A percentile compares a stretch with the other conserved stretches of the same genome.
phyloP scores from a whole-genome alignment of 75 land plant species.

The Selaginella tamariscina region DNA sequence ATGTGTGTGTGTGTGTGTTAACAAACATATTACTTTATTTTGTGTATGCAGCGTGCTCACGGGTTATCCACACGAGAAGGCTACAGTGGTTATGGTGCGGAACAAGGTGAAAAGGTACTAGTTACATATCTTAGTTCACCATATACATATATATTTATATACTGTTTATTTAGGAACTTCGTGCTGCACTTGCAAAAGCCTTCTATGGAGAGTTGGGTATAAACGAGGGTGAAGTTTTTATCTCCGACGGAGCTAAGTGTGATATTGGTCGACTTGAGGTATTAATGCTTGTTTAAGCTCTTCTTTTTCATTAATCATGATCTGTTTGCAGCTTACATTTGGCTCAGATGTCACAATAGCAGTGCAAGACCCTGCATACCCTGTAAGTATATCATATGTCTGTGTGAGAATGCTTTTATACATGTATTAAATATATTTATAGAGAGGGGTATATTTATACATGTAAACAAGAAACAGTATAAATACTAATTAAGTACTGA shows the following conservation, averaged over 20 bases:
- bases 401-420: no score
- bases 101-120: slow-evolving; percentile 60
- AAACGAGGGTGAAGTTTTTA: slow-evolving; percentile 67
- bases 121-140: background rate
- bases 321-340: slow-evolving; percentile 62
- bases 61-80: slow-evolving; percentile 46
- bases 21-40: no score
- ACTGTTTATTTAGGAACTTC: slow-evolving; percentile 37
- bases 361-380: slow-evolving; percentile 83
- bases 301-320: no score
- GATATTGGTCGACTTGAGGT: slow-evolving; percentile 90
- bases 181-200: slow-evolving; percentile 53
- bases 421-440: no score
- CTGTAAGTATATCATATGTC: slow-evolving; percentile 57
- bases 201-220: slow-evolving; percentile 55
- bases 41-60: slow-evolving; percentile 37
- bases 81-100: slow-evolving; percentile 68
- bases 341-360: slow-evolving; percentile 66
- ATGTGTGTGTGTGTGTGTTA: no score
- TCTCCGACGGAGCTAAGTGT: slow-evolving; percentile 93
- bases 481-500: no score
- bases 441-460: no score
- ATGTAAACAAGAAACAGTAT: no score
- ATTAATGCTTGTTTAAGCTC: background rate
- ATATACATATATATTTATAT: background rate